Evolutionary conservation across 2,329 filamentous ascomycete species (phyloP).

Genomic region (Fusarium brevicatenulatum): DNA sequence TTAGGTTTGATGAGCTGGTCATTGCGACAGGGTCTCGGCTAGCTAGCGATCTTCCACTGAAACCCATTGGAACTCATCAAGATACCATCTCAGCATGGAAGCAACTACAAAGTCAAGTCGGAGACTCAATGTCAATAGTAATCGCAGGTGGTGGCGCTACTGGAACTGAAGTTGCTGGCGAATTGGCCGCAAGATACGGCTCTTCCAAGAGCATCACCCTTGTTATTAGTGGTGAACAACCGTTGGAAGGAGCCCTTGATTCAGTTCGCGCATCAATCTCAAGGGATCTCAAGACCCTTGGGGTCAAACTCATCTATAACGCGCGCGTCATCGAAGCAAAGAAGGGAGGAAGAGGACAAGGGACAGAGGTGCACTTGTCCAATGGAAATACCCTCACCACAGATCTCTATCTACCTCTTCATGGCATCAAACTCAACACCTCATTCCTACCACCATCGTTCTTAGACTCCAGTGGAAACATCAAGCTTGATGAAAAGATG

Average conservation of each 20-base stretch:
- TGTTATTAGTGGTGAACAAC: conserved; percentile 35
- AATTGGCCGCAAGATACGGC: conserved; percentile 49
- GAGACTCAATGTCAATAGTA: conserved; percentile 47
- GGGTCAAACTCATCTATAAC: conserved; percentile 45
- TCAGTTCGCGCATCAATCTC: conserved; percentile 47
- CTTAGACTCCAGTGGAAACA: conserved; percentile 46
- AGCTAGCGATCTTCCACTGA: conserved; percentile 57
- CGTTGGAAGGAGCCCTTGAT: conserved; percentile 26
- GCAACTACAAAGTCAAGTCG: conserved; percentile 40
- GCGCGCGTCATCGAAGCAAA: conserved; percentile 46
- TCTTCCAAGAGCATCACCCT: conserved; percentile 44
- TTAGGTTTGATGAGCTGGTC: conserved; percentile 63
- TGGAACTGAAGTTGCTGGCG: conserved; percentile 52
- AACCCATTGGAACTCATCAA: conserved; percentile 57
- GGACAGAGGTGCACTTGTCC: conserved; percentile 45
- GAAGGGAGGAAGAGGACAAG: conserved; percentile 4
- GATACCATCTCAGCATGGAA: conserved; percentile 52
- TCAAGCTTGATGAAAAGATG: conserved; percentile 50
- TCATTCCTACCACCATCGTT: conserved; percentile 51
- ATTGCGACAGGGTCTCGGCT: conserved; percentile 63
- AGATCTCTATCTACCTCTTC: conserved; percentile 57
- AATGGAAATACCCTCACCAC: conserved; percentile 45
- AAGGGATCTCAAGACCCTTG: conserved; percentile 42
- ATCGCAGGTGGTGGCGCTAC: conserved; percentile 53
- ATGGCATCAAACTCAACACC: conserved; percentile 57